phyloP scores from a whole-genome alignment of 768 basidiomycete species.

The Butyriboletus loyo region DNA sequence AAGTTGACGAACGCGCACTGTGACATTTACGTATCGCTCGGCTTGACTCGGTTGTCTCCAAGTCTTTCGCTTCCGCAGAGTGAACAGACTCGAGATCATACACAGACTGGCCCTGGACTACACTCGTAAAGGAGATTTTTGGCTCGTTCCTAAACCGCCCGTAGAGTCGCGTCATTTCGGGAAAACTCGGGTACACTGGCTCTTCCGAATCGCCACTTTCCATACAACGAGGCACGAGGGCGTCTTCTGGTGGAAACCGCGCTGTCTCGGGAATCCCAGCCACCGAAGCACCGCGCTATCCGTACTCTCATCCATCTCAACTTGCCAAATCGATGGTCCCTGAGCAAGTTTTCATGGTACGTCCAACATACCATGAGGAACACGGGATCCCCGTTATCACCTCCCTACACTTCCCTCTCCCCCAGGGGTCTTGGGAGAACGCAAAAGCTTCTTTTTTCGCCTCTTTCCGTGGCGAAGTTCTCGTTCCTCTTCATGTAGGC shows the following conservation, averaged over 20 bases:
- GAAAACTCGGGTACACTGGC: slow-evolving; percentile 6
- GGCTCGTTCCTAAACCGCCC: slow-evolving; percentile 1
- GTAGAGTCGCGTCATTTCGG: slow-evolving; percentile 8
- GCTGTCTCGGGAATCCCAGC: slow-evolving; percentile 13
- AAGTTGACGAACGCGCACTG: not conserved
- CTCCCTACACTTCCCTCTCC: not conserved
- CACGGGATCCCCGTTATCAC: slow-evolving; percentile 23
- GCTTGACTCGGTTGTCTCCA: slow-evolving; percentile 7
- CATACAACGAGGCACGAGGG: slow-evolving; percentile 16
- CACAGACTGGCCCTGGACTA: not conserved
- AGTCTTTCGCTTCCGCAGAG: not conserved
- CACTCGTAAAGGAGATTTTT: too few species aligned
- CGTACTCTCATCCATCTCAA: slow-evolving; percentile 2
- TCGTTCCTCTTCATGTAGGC: not conserved
- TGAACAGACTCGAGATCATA: not conserved
- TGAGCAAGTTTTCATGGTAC: not conserved
- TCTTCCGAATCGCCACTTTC: slow-evolving; percentile 13
- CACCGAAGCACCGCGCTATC: slow-evolving; percentile 11
- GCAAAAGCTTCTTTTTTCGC: not conserved
- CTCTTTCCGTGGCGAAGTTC: not conserved
- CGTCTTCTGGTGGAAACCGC: slow-evolving; percentile 14
- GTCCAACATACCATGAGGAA: not conserved
- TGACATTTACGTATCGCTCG: slow-evolving; percentile 13
- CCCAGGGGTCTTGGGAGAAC: not conserved
- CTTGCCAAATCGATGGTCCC: slow-evolving; percentile 11